Evolutionary conservation across 1,284 basidiomycete species (phyloP).

Genomic region (Schizopora paradoxa): DNA sequence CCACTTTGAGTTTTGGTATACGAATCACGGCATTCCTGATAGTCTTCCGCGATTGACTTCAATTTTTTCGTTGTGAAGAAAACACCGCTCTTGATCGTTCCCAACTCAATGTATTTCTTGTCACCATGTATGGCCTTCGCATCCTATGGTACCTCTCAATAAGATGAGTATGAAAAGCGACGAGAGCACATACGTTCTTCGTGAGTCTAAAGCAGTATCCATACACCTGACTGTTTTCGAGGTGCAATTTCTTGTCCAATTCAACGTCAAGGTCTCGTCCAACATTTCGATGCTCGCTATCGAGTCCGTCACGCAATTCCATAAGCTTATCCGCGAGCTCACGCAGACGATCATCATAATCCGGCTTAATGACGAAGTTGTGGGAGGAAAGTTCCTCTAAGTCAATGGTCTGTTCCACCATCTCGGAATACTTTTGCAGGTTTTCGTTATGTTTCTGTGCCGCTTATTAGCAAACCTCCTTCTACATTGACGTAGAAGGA

Average conservation of each 20-base stretch:
- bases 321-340: constrained; percentile 66
- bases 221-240: constrained; percentile 89
- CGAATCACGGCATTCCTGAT: constrained; percentile 60
- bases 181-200: constrained; percentile 66
- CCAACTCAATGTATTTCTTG: constrained; percentile 79
- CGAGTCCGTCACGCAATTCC: constrained; percentile 74
- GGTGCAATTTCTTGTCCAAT: constrained; percentile 91
- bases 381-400: constrained; percentile 80
- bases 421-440: constrained; percentile 79
- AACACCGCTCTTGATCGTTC: constrained; percentile 83
- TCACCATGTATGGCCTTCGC: constrained; percentile 67
- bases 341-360: constrained; percentile 78
- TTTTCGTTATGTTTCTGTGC: constrained; percentile 55
- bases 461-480: background rate
- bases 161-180: background rate
- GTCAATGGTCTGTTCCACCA: constrained; percentile 96
- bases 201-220: constrained; percentile 94
- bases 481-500: constrained; percentile 3
- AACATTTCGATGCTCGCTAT: constrained; percentile 75
- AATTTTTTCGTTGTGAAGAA: constrained; percentile 87
- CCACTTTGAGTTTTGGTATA: constrained; percentile 77
- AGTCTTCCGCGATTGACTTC: constrained; percentile 71
- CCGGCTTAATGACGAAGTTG: constrained; percentile 90
- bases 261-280: constrained; percentile 80
- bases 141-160: constrained; percentile 47